phyloP scores from a whole-genome alignment of 202 grass and related monocot genomes.

The Digitaria exilis region DNA sequence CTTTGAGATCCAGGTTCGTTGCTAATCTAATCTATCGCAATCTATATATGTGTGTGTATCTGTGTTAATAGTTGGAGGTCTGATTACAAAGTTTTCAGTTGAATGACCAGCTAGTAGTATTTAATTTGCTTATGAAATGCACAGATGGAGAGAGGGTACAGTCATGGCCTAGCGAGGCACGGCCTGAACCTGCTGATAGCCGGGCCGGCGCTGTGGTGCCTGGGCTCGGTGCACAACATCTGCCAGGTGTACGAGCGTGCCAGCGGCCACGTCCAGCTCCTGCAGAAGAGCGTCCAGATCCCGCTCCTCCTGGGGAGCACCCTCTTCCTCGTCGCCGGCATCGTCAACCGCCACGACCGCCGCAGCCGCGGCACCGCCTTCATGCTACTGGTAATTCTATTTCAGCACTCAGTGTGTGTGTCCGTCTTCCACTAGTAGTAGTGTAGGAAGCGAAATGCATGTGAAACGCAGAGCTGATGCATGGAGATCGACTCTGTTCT shows the following conservation, averaged over 20 bases:
- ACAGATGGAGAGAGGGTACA: slow-evolving; percentile 67
- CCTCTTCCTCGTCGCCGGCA: slow-evolving; percentile 66
- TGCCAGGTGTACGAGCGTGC: slow-evolving; percentile 79
- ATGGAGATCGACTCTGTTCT: slow-evolving; percentile 25
- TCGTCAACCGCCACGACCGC: slow-evolving; percentile 51
- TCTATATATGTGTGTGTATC: too few species aligned
- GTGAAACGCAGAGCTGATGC: neutral
- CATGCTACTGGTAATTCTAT: slow-evolving; percentile 43
- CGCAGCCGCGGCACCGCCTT: slow-evolving; percentile 14
- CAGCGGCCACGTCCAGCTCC: slow-evolving; percentile 71
- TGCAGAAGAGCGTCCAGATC: slow-evolving; percentile 80
- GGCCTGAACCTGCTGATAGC: slow-evolving; percentile 81
- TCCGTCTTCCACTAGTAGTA: neutral
- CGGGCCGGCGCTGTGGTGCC: slow-evolving; percentile 62
- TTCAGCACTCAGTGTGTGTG: neutral
- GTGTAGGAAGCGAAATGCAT: neutral
- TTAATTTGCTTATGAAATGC: neutral
- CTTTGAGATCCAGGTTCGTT: slow-evolving; percentile 73
- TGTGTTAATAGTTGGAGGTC: too few species aligned
- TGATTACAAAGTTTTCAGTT: neutral
- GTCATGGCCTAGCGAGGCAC: slow-evolving; percentile 51
- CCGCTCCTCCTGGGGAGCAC: slow-evolving; percentile 74
- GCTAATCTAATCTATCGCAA: too few species aligned
- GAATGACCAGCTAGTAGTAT: neutral
- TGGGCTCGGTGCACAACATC: slow-evolving; percentile 72